Conservation (phyloP, 257 asterid species). For the Ehretia macrophylla region DNA sequence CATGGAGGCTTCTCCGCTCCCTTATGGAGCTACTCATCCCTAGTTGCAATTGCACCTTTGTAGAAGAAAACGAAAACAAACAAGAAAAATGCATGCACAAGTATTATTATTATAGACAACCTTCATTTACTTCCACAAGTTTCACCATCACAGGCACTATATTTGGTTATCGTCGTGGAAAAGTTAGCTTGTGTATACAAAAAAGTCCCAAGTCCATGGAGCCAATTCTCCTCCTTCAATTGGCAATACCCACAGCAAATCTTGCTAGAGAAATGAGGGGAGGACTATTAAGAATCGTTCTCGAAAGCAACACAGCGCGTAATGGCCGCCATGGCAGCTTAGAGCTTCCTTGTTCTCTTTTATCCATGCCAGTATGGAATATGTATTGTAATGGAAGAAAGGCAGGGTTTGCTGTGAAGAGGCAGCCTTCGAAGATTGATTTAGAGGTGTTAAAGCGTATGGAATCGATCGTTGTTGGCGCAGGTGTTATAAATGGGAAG, state of each 20-base stretch:
- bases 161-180: slow-evolving; percentile 47
- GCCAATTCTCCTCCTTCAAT: slow-evolving; percentile 52
- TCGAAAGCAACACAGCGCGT: slow-evolving; percentile 21
- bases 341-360: slow-evolving; percentile 11
- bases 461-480: slow-evolving; percentile 44
- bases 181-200: slow-evolving; percentile 57
- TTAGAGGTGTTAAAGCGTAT: slow-evolving; percentile 33
- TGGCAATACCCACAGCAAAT: slow-evolving; percentile 46
- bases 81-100: slow-evolving; percentile 12
- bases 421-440: slow-evolving; percentile 32
- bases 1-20: slow-evolving; percentile 67
- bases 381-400: slow-evolving; percentile 57
- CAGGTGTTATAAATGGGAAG: slow-evolving; percentile 32
- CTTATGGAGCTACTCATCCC: slow-evolving; percentile 49
- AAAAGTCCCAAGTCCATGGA: slow-evolving; percentile 35
- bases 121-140: slow-evolving; percentile 14
- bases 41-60: slow-evolving; percentile 46
- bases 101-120: not conserved
- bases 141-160: slow-evolving; percentile 39
- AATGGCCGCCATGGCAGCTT: not conserved
- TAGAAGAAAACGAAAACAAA: slow-evolving; percentile 22
- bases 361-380: slow-evolving; percentile 48
- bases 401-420: slow-evolving; percentile 43
- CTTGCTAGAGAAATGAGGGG: slow-evolving; percentile 63
- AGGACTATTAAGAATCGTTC: slow-evolving; percentile 48